Evolutionary conservation across 306 rosid species (phyloP).

Genomic region (Medicago ruthenica): DNA sequence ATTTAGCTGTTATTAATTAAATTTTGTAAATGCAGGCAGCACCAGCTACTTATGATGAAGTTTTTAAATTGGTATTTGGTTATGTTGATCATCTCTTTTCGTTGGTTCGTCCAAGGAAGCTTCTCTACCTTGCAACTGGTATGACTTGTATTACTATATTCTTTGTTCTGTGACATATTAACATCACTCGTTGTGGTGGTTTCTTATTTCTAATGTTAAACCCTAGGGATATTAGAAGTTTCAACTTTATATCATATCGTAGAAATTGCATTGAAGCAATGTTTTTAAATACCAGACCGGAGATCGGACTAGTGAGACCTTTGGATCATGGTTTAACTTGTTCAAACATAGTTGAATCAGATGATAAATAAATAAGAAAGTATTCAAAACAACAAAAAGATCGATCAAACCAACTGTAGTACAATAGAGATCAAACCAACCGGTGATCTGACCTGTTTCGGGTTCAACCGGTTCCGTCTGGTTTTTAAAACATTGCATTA

Average conservation of each 20-base stretch:
- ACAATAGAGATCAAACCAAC: background rate
- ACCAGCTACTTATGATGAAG: constrained; percentile 81
- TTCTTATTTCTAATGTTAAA: constrained; percentile 7
- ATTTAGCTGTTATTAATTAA: constrained; percentile 3
- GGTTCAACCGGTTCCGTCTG: background rate
- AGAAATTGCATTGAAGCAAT: constrained; percentile 22
- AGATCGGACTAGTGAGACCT: background rate
- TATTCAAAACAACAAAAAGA: background rate
- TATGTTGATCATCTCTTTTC: constrained; percentile 86
- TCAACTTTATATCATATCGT: constrained; percentile 17
- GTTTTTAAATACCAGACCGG: background rate
- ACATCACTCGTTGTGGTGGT: constrained; percentile 11
- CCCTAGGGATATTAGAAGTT: background rate
- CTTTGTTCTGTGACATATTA: background rate
- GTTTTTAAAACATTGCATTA: background rate
- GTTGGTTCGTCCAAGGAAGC: constrained; percentile 95
- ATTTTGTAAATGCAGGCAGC: constrained; percentile 66
- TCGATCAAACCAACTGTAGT: background rate
- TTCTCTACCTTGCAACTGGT: constrained; percentile 93
- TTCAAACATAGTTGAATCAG: background rate
- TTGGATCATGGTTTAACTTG: background rate
- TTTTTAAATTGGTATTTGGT: constrained; percentile 75
- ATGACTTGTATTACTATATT: background rate
- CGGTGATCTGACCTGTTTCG: background rate
- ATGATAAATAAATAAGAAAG: background rate